phyloP scores from a whole-genome alignment of 306 rosid species.

The Vachellia pachyceras region DNA sequence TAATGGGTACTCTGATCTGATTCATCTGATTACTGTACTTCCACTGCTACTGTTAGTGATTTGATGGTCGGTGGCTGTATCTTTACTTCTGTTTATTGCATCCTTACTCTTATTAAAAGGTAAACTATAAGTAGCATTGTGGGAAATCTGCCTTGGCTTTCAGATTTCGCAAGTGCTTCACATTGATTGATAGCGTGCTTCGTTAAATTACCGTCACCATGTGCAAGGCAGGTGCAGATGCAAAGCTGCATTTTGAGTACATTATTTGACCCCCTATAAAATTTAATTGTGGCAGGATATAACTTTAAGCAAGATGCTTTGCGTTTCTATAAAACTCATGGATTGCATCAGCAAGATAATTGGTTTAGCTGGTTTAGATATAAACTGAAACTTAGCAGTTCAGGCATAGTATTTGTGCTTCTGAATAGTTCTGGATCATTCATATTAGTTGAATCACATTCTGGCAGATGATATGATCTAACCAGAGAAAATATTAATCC shows the following conservation, averaged over 20 bases:
- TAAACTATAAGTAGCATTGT: conserved; percentile 8
- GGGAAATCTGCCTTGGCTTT: conserved; percentile 55
- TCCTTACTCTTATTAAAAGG: conserved; percentile 38
- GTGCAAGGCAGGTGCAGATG: conserved; percentile 32
- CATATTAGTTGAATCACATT: conserved; percentile 23
- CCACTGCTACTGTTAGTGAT: conserved; percentile 33
- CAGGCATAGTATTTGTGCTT: conserved; percentile 12
- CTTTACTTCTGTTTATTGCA: conserved; percentile 30
- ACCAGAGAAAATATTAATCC: conserved; percentile 21
- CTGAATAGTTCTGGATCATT: conserved; percentile 20
- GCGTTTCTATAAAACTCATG: conserved; percentile 18
- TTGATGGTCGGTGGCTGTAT: conserved; percentile 32
- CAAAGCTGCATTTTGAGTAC: conserved; percentile 39
- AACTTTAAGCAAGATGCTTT: conserved; percentile 19
- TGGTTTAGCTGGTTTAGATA: conserved; percentile 36
- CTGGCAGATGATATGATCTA: conserved; percentile 5
- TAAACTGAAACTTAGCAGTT: conserved; percentile 10
- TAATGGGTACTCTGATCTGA: conserved; percentile 62
- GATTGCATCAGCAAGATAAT: conserved; percentile 29
- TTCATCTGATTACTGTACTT: conserved; percentile 47
- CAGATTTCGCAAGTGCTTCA: conserved; percentile 20
- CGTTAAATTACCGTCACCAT: conserved; percentile 23
- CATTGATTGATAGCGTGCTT: conserved; percentile 40
- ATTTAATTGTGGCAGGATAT: neutral
- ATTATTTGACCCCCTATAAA: conserved; percentile 23